A percentile compares a stretch with the other conserved stretches of the same genome.
Conservation (phyloP, 768 basidiomycete genomes). For the Leccinellum luteum region DNA sequence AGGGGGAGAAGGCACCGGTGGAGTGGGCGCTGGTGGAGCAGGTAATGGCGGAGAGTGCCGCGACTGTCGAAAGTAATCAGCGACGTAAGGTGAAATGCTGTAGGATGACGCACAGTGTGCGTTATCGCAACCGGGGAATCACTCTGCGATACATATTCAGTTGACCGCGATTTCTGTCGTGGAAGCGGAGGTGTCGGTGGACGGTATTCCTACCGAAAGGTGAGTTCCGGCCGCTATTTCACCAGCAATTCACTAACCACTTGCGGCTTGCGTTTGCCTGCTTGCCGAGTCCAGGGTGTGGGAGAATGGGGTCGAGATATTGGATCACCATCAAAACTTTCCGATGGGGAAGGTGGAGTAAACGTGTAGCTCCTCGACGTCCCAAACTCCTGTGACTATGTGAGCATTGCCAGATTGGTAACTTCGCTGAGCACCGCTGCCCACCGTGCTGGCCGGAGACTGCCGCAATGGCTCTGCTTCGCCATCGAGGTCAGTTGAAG, state of each 20-base stretch:
- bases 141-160: conserved; percentile 29
- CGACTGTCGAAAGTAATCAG: conserved; percentile 17
- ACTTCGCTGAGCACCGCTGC: conserved; percentile 28
- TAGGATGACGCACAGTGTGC: conserved; percentile 20
- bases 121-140: conserved; percentile 30
- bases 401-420: conserved; percentile 24
- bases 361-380: conserved; percentile 30
- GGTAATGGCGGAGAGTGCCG: conserved; percentile 26
- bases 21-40: conserved; percentile 9
- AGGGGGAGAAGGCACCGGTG: conserved; percentile 15
- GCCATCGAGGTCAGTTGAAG: conserved; percentile 23
- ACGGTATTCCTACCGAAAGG: conserved; percentile 44
- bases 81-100: conserved; percentile 1
- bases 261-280: conserved; percentile 26
- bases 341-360: conserved; percentile 34
- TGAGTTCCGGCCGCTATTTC: conserved; percentile 1
- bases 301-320: conserved; percentile 35
- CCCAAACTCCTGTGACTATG: conserved; percentile 33
- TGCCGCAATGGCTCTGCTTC: conserved; percentile 29
- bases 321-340: conserved; percentile 34
- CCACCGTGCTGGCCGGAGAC: conserved; percentile 35
- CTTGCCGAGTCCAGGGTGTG: conserved; percentile 32
- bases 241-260: conserved; percentile 18
- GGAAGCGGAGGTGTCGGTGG: conserved; percentile 58
- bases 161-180: conserved; percentile 35